Evolutionary conservation across 73 alveolate genomes (phyloP).

Genomic region (Paraurostyla sp.): DNA sequence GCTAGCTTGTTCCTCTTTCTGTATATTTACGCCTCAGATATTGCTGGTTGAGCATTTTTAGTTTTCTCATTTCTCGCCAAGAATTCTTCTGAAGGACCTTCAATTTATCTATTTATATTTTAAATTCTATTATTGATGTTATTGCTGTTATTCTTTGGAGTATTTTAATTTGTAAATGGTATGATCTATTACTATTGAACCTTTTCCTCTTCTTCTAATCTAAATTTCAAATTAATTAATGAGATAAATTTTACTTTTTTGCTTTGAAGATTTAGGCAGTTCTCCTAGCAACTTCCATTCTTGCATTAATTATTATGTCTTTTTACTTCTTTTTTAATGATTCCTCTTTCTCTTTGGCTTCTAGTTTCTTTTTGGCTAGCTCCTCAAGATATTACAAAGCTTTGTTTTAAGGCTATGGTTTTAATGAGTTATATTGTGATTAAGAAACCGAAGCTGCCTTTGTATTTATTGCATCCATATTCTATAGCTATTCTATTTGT

Average conservation of each 20-base stretch:
- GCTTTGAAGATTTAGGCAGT: neutral
- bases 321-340: neutral
- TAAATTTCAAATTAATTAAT: neutral
- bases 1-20: conserved; percentile 74
- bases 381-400: conserved; percentile 9
- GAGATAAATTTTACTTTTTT: conserved; percentile 5
- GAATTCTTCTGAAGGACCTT: conserved; percentile 63
- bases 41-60: conserved; percentile 49
- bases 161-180: too few relatives aligned
- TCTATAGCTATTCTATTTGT: too few relatives aligned
- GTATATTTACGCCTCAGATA: conserved; percentile 70
- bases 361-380: neutral
- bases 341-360: conserved; percentile 28
- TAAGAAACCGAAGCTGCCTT: too few relatives aligned
- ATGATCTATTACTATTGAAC: too few relatives aligned
- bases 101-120: neutral
- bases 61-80: conserved; percentile 52
- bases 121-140: neutral
- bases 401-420: neutral
- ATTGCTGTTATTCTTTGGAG: neutral
- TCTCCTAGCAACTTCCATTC: conserved; percentile 17
- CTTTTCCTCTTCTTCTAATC: neutral
- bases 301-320: conserved; percentile 1
- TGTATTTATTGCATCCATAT: too few relatives aligned
- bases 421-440: too few relatives aligned